Evolutionary conservation across 257 asterid species (phyloP).

Genomic region (Ocimum tenuiflorum): DNA sequence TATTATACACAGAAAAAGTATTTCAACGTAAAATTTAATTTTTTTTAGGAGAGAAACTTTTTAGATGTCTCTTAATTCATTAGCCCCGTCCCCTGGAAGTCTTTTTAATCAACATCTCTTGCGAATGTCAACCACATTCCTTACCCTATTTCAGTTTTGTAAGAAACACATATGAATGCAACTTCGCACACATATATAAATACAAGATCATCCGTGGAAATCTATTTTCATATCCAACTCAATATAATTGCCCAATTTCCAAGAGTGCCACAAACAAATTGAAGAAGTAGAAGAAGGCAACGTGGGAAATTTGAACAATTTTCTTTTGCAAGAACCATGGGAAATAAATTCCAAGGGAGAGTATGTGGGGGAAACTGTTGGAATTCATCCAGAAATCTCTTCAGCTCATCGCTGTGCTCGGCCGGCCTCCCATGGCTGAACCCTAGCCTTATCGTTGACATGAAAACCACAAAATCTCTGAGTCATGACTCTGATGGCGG

Average conservation of each 20-base stretch:
- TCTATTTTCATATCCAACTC: conserved; percentile 30
- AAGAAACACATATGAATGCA: conserved; percentile 12
- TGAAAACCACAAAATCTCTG: conserved; percentile 25
- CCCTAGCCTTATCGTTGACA: conserved; percentile 23
- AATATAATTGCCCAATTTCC: background rate
- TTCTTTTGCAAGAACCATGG: conserved; percentile 33
- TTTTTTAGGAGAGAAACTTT: background rate
- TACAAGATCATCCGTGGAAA: background rate
- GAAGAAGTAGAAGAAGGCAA: background rate
- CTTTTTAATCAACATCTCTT: background rate
- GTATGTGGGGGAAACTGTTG: conserved; percentile 74
- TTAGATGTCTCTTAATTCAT: too few relatives aligned
- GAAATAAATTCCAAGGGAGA: conserved; percentile 58
- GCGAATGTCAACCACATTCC: conserved; percentile 47
- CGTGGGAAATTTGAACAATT: background rate
- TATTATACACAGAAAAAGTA: background rate
- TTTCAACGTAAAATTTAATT: conserved; percentile 6
- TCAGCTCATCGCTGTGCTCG: conserved; percentile 47
- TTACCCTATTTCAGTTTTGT: background rate
- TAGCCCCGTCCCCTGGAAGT: too few relatives aligned
- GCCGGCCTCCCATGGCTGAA: conserved; percentile 42
- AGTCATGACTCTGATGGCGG: conserved; percentile 37
- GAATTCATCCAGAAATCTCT: conserved; percentile 47
- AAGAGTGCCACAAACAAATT: background rate
- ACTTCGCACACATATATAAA: too few relatives aligned